Conservation (phyloP, 345 rosid genomes). For the Psidium guajava region DNA sequence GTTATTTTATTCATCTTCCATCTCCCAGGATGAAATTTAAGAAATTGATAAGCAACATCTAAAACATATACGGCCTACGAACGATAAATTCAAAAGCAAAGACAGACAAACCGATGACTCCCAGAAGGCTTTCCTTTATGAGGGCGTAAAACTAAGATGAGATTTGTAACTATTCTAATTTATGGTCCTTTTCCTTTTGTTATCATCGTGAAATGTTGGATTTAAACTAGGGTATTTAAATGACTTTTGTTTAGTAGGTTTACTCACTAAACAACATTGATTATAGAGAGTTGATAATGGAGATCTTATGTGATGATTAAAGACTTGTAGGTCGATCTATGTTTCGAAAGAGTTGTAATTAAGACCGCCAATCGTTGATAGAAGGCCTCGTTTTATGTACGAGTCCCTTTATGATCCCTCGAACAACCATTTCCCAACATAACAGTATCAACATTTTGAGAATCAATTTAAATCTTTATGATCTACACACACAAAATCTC, state of each 20-base stretch:
- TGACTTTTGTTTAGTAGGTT: not conserved
- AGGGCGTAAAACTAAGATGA: not conserved
- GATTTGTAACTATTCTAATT: not conserved
- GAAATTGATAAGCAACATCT: not conserved
- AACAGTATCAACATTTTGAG: not conserved
- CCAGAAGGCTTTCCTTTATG: not conserved
- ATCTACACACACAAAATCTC: not conserved
- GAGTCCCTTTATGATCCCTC: not conserved
- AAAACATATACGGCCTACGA: not conserved
- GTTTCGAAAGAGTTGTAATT: not conserved
- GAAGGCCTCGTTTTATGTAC: accelerated
- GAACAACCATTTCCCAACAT: not conserved
- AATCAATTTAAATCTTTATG: not conserved
- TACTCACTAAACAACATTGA: not conserved
- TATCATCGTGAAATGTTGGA: not conserved
- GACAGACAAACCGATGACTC: not conserved
- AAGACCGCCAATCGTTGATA: accelerated
- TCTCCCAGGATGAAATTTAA: not conserved
- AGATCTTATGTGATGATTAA: not conserved
- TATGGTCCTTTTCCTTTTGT: not conserved
- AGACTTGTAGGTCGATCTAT: accelerated
- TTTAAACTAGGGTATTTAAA: not conserved
- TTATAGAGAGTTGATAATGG: not conserved
- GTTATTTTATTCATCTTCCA: not conserved
- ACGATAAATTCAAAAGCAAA: too few species aligned